Base-by-base conservation (phyloP, 2,329 filamentous ascomycete genomes). In the Neurospora sp. region DNA sequence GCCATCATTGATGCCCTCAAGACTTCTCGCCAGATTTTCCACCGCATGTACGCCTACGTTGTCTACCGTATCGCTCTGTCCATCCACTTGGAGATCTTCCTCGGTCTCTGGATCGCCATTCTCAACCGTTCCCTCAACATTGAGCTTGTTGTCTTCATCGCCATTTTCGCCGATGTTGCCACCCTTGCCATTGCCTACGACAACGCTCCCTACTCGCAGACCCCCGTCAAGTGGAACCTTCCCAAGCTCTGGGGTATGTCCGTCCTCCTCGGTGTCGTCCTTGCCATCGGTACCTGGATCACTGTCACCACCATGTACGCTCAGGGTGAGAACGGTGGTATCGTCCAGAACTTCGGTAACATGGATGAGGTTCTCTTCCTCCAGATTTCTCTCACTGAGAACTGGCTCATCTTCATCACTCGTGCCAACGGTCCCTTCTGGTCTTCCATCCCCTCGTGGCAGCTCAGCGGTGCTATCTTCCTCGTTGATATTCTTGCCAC, bases 391-490 rank as follows among this genome's bases (percentile, higher is more conserved):
- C 87, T 97, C 69, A 94, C 93, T 72, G 92, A 97, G 86, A 97
- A 96, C 84, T 97, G 93, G 93, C 87, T 97, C 68, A 97, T 97
- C 82, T 96, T 97, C 85, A 95, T 97, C 83, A 97, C 93, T 74
- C 93, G 93, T 86, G 91, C 93, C 82, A 94, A 94, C 82, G 93
- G 93, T 77, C 92, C 93, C 69, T 95, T 96, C 87, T 96, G 93
- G 93, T 93, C 91, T 3, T 94, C 91, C 33, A 87, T 93, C 71
- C 93, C 93, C 71, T 96, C 93, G 72, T 94, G 92, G 91, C 92
- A 96, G 81, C 85, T 97, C 66, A 81, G 85, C 69, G 90, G 90
- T 72, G 93, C 93, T 73, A 93, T 97, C 74, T 79, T 96, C 67
- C 75, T 93, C 67, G 93, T 97, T 77, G 93, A 97, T 78, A 86